Conservation (phyloP, 2,329 filamentous ascomycete genomes). For the Leptographium wingfieldii region DNA sequence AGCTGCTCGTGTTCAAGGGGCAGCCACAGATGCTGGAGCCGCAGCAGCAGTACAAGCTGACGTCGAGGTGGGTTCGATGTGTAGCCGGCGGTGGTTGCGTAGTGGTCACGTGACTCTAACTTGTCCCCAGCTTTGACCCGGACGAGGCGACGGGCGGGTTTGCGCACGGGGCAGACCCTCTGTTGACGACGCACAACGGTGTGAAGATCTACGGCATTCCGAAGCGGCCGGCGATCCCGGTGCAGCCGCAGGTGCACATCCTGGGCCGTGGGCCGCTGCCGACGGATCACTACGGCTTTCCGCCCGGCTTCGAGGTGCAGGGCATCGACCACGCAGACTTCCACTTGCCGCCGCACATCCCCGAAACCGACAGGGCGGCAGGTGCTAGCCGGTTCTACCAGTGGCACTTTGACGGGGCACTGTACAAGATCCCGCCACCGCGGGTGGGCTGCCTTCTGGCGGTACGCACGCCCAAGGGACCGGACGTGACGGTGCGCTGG, state of each 20-base stretch:
- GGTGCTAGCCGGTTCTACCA: constrained; percentile 23
- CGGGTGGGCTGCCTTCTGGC: constrained; percentile 23
- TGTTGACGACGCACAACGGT: constrained; percentile 12
- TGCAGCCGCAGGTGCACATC: constrained; percentile 8
- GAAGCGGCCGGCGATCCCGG: constrained; percentile 13
- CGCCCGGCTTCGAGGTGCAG: constrained; percentile 6
- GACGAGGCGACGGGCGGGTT: constrained; percentile 24
- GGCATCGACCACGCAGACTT: constrained; percentile 24
- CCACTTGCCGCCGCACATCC: constrained; percentile 22
- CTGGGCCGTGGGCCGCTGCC: constrained; percentile 23
- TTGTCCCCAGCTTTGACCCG: constrained; percentile 18
- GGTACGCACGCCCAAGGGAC: constrained; percentile 19
- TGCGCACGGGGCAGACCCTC: constrained; percentile 23
- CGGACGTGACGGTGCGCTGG: constrained; percentile 17
- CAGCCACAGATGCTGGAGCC: constrained; percentile 22
- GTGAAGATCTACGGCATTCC: constrained; percentile 23
- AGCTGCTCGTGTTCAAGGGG: constrained; percentile 24
- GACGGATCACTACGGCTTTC: constrained; percentile 22
- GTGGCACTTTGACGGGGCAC: constrained; percentile 23
- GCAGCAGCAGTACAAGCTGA: constrained; percentile 22
- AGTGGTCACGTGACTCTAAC: neutral
- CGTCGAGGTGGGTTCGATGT: constrained; percentile 10
- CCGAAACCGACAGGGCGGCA: constrained; percentile 19
- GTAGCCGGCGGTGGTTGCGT: neutral
- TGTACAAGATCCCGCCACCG: constrained; percentile 23